Evolutionary conservation across 2,329 filamentous ascomycete species (phyloP), one percentile per base, ranked within the genome.

Genomic region (Ophiostoma australiae): DNA sequence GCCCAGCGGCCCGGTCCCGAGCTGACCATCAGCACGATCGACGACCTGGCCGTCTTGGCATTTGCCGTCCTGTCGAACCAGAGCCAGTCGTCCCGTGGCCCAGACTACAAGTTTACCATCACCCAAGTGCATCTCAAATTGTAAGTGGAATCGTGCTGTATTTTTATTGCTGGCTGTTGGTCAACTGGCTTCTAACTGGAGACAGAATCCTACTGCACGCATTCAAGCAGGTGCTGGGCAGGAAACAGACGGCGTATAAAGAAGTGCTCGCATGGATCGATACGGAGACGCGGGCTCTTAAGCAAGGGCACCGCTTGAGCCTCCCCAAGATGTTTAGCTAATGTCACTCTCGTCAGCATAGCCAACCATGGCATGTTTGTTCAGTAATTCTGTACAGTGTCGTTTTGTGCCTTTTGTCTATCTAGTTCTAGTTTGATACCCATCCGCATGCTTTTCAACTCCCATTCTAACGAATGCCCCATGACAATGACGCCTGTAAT

Each of bases 231-330:
- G 89, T 95, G 37, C 82, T 97, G 75, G 78, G 79, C 67, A 85
- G 84, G 75, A 92, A 90, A 78, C 93, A 97, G 83, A 89, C 90
- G 44, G 85, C 84, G 70, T 92, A 93, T 79, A 77, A 76, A 5
- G 80, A 80, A 39, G 84, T 94, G 17, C 79, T 97, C 71, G 78
- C 77, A 41, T 97, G 92, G 92, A 79, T 97, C 72, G 82, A 84
- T 7, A 77, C 73, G 17, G 82, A 87, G 75, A 79, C 81, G 20
- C 76, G 76, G 48, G 81, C 79, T 69, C 77, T 85, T 55, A 77
- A 76, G 0, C 35, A 20, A 0, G 44, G 70, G 2, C 73, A 74
- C 35, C 72, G 15, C 2, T 33, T 70, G 17, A 70, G 73, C 11
- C 67, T 75, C 27, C 72, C 72, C 2, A 69, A 68, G 39, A 69